Conservation (phyloP, 768 basidiomycete species). For the Suillus cothurnatus region DNA sequence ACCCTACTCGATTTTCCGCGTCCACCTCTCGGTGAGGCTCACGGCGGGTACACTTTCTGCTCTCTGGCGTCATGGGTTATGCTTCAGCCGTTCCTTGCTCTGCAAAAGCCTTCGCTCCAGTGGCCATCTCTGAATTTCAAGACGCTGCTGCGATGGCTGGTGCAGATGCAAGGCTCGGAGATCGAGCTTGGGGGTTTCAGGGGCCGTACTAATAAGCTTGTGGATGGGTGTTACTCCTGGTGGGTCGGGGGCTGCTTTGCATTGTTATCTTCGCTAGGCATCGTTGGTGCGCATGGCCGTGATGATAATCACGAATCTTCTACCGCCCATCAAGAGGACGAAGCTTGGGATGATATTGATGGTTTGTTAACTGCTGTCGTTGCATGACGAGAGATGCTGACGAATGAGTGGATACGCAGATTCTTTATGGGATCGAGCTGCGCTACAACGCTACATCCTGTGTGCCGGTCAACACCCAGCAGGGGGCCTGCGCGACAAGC, state of each 20-base stretch:
- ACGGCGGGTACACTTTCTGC: slow-evolving; percentile 98
- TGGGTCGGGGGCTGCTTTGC: slow-evolving; percentile 93
- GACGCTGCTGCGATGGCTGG: slow-evolving; percentile 76
- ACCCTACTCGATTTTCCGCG: slow-evolving; percentile 48
- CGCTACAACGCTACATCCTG: slow-evolving; percentile 86
- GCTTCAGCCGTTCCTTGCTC: slow-evolving; percentile 56
- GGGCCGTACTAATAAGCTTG: slow-evolving; percentile 96
- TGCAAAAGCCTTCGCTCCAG: slow-evolving; percentile 13
- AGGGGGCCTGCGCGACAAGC: slow-evolving; percentile 93
- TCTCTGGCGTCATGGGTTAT: slow-evolving; percentile 84
- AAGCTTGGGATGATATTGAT: slow-evolving; percentile 72
- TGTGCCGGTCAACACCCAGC: slow-evolving; percentile 83
- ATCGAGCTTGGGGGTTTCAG: slow-evolving; percentile 90
- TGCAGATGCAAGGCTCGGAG: slow-evolving; percentile 80
- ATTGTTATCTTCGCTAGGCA: slow-evolving; percentile 63
- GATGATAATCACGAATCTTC: slow-evolving; percentile 18
- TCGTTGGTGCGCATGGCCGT: slow-evolving; percentile 39
- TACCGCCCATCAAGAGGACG: slow-evolving; percentile 30
- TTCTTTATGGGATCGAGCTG: slow-evolving; percentile 57
- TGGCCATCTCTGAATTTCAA: slow-evolving; percentile 55
- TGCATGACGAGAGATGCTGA: background rate
- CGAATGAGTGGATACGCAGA: slow-evolving; percentile 40
- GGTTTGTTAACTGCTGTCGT: slow-evolving; percentile 38
- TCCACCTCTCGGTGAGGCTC: slow-evolving; percentile 90
- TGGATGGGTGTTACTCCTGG: slow-evolving; percentile 99